Conservation (phyloP, 2,329 filamentous ascomycete genomes). For the Xylariaceae sp. region DNA sequence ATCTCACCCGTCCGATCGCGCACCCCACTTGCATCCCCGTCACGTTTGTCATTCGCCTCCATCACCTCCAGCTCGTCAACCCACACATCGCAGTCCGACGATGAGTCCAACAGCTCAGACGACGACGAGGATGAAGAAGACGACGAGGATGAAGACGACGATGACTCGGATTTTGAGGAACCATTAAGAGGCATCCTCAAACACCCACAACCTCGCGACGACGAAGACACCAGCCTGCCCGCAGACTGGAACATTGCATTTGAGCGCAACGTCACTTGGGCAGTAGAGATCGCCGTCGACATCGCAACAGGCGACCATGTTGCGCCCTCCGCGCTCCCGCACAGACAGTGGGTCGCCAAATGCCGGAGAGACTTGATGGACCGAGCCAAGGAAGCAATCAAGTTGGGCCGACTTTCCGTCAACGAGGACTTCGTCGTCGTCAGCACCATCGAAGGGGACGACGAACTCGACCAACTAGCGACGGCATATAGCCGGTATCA, state of each 20-base stretch:
- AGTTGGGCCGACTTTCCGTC: no score
- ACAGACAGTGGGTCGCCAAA: background rate
- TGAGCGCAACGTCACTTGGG: background rate
- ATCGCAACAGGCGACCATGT: background rate
- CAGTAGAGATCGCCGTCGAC: background rate
- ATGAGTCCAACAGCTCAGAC: background rate
- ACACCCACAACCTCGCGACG: background rate
- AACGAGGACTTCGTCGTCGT: no score
- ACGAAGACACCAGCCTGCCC: background rate
- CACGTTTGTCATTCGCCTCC: background rate
- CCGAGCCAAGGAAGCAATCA: background rate
- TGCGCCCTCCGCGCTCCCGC: background rate
- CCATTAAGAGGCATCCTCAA: background rate
- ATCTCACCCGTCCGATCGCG: no score
- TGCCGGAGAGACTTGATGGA: background rate
- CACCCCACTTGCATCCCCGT: background rate
- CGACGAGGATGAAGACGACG: background rate
- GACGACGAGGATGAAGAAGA: background rate
- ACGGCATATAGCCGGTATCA: no score
- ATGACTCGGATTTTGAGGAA: background rate
- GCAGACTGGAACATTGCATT: background rate
- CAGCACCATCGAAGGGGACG: no score
- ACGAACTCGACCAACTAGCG: no score
- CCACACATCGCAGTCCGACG: background rate
- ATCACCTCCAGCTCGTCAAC: background rate